Conservation (phyloP, 2,329 filamentous ascomycete genomes). For the Colletotrichum musicola region DNA sequence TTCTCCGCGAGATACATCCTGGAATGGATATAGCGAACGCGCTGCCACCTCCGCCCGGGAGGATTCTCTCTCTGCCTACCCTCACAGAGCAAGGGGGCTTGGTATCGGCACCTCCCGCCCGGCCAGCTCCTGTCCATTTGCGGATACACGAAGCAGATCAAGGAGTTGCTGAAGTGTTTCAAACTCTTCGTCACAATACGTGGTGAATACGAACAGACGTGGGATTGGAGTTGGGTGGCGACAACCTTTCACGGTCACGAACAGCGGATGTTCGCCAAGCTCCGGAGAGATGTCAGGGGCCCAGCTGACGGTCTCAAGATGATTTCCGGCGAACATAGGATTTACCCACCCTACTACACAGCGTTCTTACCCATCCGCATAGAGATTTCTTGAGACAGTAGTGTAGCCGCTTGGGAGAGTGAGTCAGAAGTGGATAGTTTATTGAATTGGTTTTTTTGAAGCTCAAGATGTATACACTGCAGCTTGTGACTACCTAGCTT, state of each 20-base stretch:
- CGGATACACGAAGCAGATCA: not conserved
- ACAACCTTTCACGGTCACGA: constrained; percentile 10
- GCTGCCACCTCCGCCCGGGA: constrained; percentile 2
- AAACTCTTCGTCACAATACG: not conserved
- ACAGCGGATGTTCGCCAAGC: constrained; percentile 11
- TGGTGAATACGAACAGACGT: too few relatives aligned
- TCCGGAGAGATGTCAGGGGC: constrained; percentile 14
- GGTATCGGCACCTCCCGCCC: not conserved
- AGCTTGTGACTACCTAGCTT: too few relatives aligned
- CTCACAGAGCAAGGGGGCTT: not conserved
- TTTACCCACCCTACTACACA: not conserved
- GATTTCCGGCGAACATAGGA: not conserved
- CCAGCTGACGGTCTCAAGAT: constrained; percentile 3
- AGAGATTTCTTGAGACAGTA: too few relatives aligned
- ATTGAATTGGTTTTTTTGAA: too few relatives aligned
- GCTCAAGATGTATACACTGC: too few relatives aligned
- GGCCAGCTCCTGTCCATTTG: too few relatives aligned
- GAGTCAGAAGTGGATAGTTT: too few relatives aligned
- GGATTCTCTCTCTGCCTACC: constrained; percentile 19
- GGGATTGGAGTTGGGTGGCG: not conserved
- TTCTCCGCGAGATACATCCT: not conserved
- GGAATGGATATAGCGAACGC: not conserved
- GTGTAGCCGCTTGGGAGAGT: too few relatives aligned
- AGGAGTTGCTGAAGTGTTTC: constrained; percentile 5
- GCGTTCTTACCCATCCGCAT: too few relatives aligned